phyloP scores from a whole-genome alignment of 2,329 filamentous ascomycete species.

The Colletotrichum spaethianum region DNA sequence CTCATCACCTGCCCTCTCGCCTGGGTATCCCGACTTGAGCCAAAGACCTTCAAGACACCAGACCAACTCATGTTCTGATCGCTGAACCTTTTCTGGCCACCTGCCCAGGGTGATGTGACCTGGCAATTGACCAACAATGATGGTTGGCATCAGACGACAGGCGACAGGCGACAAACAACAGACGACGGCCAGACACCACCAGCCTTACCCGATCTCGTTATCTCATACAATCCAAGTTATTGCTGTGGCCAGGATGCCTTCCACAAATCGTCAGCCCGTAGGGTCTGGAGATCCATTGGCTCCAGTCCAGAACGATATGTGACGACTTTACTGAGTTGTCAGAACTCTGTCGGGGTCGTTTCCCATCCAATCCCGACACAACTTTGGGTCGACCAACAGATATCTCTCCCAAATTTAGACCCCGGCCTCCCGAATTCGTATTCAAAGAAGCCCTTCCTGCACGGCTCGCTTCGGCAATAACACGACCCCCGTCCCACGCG shows the following conservation, averaged over 20 bases:
- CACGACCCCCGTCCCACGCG: not conserved
- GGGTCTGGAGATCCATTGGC: not conserved
- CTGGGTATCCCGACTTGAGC: slow-evolving; percentile 7
- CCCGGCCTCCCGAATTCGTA: not conserved
- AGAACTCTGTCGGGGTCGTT: not conserved
- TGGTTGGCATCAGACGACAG: slow-evolving; percentile 19
- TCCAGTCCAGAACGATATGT: slow-evolving; percentile 2
- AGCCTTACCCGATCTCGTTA: not conserved
- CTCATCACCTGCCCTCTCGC: not conserved
- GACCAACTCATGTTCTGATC: not conserved
- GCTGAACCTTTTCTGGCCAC: not conserved
- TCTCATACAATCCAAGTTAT: not conserved
- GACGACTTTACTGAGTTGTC: slow-evolving; percentile 6
- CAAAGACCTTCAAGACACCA: not conserved
- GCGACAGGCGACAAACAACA: slow-evolving; percentile 17
- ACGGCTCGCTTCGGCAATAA: slow-evolving; percentile 6
- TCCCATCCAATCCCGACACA: not conserved
- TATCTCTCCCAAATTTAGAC: not conserved
- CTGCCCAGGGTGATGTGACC: not conserved
- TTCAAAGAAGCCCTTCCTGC: not conserved
- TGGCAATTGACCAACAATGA: slow-evolving; percentile 6
- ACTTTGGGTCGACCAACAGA: not conserved
- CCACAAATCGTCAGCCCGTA: not conserved
- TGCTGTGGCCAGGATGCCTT: not conserved
- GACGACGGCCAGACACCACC: slow-evolving; percentile 4